These are phyloP conservation scores for Phyllosticta ampelicida DNA, from an alignment of 2,329 filamentous ascomycete genomes.

Conservation along the genomic window DNA sequence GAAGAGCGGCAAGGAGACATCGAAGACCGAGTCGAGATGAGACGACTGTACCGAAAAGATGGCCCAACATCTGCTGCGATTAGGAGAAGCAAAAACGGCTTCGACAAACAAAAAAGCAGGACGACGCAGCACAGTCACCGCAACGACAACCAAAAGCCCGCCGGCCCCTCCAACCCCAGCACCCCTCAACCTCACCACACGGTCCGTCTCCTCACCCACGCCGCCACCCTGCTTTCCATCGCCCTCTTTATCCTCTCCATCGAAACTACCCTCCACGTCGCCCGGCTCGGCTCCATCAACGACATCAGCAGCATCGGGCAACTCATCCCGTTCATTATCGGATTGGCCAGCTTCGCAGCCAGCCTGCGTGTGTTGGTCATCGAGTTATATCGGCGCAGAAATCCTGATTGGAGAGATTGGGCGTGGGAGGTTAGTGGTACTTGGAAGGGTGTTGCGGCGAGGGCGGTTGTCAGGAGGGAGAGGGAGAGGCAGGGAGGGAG, in stretches of 20 bases:
- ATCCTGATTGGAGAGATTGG: background rate
- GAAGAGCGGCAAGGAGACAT: background rate
- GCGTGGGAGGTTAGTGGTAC: background rate
- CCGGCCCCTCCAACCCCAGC: background rate
- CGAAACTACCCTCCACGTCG: background rate
- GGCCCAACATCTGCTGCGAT: no score
- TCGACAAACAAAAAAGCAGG: no score
- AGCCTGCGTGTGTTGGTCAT: background rate
- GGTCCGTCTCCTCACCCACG: background rate
- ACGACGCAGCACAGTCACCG: no score
- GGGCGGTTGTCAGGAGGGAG: background rate
- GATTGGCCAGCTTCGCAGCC: background rate
- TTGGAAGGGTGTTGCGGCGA: background rate
- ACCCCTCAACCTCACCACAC: background rate
- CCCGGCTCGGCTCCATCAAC: background rate
- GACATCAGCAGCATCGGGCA: background rate
- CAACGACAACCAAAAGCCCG: background rate
- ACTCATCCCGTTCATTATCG: slow-evolving; percentile 4
- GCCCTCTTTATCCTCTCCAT: background rate
- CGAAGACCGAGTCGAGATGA: no score
- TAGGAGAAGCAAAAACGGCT: no score
- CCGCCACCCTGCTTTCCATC: background rate
- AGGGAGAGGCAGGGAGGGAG: background rate
- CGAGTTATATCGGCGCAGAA: background rate
- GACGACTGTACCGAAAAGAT: no score